Evolutionary conservation across 768 basidiomycete species (phyloP).

Genomic region (Lentinula lateritia): DNA sequence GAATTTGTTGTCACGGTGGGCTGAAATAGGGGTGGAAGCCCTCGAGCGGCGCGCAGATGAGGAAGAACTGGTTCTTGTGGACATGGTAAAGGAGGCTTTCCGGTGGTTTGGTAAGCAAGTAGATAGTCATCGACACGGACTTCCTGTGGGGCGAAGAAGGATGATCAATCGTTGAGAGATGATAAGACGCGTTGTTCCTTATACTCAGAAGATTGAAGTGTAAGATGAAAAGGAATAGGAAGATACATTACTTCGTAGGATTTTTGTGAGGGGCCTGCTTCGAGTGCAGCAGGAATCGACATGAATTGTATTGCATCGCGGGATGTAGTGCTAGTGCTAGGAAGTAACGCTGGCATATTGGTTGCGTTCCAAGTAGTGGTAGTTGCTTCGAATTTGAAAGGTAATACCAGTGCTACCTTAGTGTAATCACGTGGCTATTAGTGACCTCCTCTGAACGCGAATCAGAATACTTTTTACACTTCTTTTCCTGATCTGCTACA

Average conservation of each 20-base stretch:
- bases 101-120: constrained; percentile 38
- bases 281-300: constrained; percentile 1
- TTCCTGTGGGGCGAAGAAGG: constrained; percentile 35
- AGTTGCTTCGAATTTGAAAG: neutral
- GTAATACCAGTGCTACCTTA: too few species aligned
- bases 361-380: neutral
- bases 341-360: neutral
- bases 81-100: constrained; percentile 41
- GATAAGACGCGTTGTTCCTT: neutral
- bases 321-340: neutral
- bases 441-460: too few species aligned
- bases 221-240: neutral
- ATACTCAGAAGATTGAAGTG: neutral
- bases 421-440: neutral
- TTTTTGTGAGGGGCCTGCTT: constrained; percentile 5
- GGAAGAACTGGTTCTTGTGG: constrained; percentile 42
- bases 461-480: too few species aligned
- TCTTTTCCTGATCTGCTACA: too few species aligned
- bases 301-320: constrained; percentile 2
- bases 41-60: constrained; percentile 35
- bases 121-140: constrained; percentile 51
- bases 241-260: constrained; percentile 5
- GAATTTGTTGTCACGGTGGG: constrained; percentile 22
- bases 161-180: neutral
- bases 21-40: constrained; percentile 47